A percentile compares a stretch with the other conserved stretches of the same genome.
phyloP scores from a whole-genome alignment of 495 filamentous ascomycete species.

The Penicillium turbatum region DNA sequence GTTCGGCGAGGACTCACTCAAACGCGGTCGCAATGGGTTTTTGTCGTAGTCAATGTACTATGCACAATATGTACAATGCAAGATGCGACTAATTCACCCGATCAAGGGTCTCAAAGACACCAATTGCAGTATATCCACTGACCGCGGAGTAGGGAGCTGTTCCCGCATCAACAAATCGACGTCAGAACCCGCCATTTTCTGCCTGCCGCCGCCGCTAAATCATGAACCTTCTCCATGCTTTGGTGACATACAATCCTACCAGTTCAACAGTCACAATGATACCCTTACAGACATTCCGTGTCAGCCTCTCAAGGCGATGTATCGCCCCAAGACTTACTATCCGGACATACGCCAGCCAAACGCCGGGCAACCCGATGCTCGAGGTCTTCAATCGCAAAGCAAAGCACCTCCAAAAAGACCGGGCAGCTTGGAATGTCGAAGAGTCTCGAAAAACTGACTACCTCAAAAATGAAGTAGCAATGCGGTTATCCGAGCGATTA shows the following conservation, averaged over 20 bases:
- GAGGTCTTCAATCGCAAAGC: slow-evolving; percentile 86
- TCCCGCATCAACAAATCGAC: slow-evolving; percentile 32
- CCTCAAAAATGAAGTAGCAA: slow-evolving; percentile 85
- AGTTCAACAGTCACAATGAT: slow-evolving; percentile 21
- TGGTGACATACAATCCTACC: slow-evolving; percentile 5
- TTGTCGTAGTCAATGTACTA: background rate
- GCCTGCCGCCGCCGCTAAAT: slow-evolving; percentile 2
- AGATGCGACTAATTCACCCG: background rate
- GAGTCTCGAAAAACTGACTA: slow-evolving; percentile 79
- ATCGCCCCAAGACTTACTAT: slow-evolving; percentile 10
- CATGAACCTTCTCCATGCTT: slow-evolving; percentile 1
- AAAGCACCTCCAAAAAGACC: slow-evolving; percentile 88
- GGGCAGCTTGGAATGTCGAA: slow-evolving; percentile 67
- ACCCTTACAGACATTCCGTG: slow-evolving; percentile 27
- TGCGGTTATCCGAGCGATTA: slow-evolving; percentile 78
- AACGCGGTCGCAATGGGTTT: slow-evolving; percentile 1
- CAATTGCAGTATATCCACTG: slow-evolving; percentile 13
- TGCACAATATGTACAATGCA: background rate
- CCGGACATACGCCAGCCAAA: slow-evolving; percentile 70
- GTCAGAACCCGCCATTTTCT: slow-evolving; percentile 22
- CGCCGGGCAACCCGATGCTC: slow-evolving; percentile 67
- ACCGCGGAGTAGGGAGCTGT: slow-evolving; percentile 24
- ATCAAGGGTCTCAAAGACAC: background rate
- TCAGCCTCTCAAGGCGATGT: slow-evolving; percentile 17
- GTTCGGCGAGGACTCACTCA: slow-evolving; percentile 7